Base-by-base conservation (phyloP, 2,329 filamentous ascomycete species). In the Diaporthe australafricana region DNA sequence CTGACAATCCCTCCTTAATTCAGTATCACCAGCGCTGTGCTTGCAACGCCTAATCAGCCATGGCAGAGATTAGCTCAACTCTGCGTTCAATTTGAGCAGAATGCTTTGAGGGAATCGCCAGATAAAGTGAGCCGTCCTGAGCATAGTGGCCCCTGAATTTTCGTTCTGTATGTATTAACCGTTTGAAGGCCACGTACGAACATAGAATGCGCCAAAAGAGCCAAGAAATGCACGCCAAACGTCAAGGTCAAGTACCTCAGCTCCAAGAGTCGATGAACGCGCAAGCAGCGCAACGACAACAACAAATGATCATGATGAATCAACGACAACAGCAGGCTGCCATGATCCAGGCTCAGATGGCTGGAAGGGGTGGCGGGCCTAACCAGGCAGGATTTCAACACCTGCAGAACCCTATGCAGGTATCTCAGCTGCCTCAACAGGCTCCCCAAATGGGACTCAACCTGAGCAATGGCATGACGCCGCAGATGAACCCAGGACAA, bases 321-420 rank as follows among this genome's bases (percentile, higher is more conserved):
- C 75, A 76, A 25, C 78, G 77, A 5, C 75, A 78, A 72, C 79
- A 86, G 70, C 86, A 84, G 70, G 77, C 77, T 6, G 75, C 74
- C 9, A 66, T 77, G 73, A 85, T 89, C 82, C 86, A 87, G 72
- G 83, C 82, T 16, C 84, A 87, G 74, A 86, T 89, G 82, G 83
- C 75, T 9, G 77, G 84, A 48, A 84, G 88, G 45, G 84, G 84
- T 16, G 85, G 87, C 80, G 83, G 83, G 0, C 83, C 82, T 8
- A 80, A 82, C 2, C 89, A 87, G 72, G 88, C 86, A 75, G 85
- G 84, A 1, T 90, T 91, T 71, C 88, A 88, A 73, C 85, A 87
- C 60, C 83, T 90, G 45, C 88, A 89, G 72, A 88, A 89, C 69
- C 87, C 85, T 70, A 89, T 90, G 87, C 89, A 90, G 75, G 80